Conservation (phyloP, 345 rosid species). For the Salix suchowensis region DNA sequence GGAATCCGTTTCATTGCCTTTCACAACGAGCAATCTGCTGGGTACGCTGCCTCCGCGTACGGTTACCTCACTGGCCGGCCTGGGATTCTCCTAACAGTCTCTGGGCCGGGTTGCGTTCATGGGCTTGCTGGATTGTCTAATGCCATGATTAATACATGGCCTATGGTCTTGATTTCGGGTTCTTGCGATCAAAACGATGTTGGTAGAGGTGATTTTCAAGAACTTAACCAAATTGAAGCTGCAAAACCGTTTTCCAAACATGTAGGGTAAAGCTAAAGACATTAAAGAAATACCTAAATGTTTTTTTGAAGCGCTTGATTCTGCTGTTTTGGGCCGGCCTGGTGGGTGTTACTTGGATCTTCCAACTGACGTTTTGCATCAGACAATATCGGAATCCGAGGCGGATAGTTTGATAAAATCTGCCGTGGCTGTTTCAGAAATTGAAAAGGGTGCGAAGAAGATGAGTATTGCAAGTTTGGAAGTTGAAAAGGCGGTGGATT, state of each 20-base stretch:
- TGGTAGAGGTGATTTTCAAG: slow-evolving; percentile 91
- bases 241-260: slow-evolving; percentile 74
- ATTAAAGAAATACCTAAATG: slow-evolving; percentile 68
- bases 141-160: slow-evolving; percentile 87
- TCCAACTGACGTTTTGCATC: slow-evolving; percentile 82
- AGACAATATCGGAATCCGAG: slow-evolving; percentile 61
- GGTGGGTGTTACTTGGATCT: slow-evolving; percentile 91
- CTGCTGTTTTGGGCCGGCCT: slow-evolving; percentile 65
- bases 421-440: slow-evolving; percentile 22
- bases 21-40: slow-evolving; percentile 98
- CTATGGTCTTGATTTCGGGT: slow-evolving; percentile 91
- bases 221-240: slow-evolving; percentile 87
- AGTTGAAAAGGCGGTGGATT: slow-evolving; percentile 52
- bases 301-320: slow-evolving; percentile 64
- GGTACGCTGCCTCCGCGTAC: slow-evolving; percentile 94
- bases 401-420: slow-evolving; percentile 46
- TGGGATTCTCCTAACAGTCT: slow-evolving; percentile 79
- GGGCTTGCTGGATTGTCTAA: slow-evolving; percentile 92
- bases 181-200: slow-evolving; percentile 76
- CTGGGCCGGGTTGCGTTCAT: slow-evolving; percentile 96
- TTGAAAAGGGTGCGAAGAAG: slow-evolving; percentile 11
- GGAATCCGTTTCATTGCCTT: slow-evolving; percentile 93
- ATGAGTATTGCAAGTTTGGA: slow-evolving; percentile 31
- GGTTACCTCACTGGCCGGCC: slow-evolving; percentile 89
- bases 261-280: slow-evolving; percentile 58